These are phyloP conservation scores for Agapanthus africanus DNA, from an alignment of 106 monocot genomes.

Conservation along the genomic window DNA sequence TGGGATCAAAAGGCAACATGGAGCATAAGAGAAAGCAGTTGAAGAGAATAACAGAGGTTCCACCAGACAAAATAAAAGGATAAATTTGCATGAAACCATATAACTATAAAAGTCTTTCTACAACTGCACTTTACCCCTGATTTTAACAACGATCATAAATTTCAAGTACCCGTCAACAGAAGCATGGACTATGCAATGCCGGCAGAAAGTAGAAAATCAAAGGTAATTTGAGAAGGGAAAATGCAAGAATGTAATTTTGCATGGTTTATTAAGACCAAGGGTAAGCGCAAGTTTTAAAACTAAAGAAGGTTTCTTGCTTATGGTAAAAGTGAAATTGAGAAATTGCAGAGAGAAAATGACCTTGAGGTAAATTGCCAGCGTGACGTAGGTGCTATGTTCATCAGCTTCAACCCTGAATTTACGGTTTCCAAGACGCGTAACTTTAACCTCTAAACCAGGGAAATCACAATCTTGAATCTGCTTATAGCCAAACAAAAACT, in stretches of 20 bases:
- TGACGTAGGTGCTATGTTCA: conserved; percentile 50
- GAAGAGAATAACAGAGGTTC: neutral
- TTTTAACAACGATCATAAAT: no score
- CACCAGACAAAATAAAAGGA: neutral
- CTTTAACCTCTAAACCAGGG: conserved; percentile 50
- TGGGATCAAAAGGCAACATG: neutral
- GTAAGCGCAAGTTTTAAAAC: no score
- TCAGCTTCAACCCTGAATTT: conserved; percentile 60
- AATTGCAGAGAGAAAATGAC: conserved; percentile 17
- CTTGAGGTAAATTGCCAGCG: conserved; percentile 63
- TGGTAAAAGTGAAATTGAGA: neutral
- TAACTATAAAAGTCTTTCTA: no score
- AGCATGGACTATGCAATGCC: no score
- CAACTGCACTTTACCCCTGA: no score
- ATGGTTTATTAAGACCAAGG: no score
- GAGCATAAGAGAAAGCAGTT: neutral
- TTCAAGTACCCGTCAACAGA: no score
- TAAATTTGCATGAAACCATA: no score
- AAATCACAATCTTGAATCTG: conserved; percentile 51
- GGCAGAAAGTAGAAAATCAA: no score
- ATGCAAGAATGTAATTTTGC: no score
- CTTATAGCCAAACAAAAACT: conserved; percentile 2
- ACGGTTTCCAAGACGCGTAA: conserved; percentile 31
- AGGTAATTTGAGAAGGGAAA: no score
- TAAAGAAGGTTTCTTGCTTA: no score